A percentile compares a stretch with the other conserved stretches of the same genome.
Conservation (phyloP, 768 basidiomycete species). For the Pisolithus sp. region DNA sequence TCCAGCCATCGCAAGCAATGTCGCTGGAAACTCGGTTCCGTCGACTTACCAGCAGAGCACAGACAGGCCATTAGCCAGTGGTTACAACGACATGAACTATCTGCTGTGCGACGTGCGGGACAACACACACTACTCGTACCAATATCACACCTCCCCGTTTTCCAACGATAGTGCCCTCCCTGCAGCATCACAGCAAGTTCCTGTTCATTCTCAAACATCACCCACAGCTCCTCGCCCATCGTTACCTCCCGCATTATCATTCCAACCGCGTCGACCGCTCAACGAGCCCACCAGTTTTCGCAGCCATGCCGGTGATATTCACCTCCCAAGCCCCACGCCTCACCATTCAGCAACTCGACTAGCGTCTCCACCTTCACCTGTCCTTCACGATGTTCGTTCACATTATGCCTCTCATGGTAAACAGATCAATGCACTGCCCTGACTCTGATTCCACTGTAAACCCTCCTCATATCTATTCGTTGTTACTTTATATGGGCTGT, state of each 20-base stretch:
- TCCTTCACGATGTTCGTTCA: constrained; percentile 30
- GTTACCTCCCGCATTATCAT: constrained; percentile 42
- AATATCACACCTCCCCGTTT: constrained; percentile 47
- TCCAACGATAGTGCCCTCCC: constrained; percentile 36
- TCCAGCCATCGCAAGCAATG: constrained; percentile 33
- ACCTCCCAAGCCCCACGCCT: constrained; percentile 41
- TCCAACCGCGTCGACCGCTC: constrained; percentile 50
- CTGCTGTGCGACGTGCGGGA: constrained; percentile 42
- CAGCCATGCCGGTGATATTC: constrained; percentile 43
- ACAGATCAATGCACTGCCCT: constrained; percentile 42
- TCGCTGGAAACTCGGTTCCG: constrained; percentile 33
- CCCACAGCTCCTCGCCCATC: constrained; percentile 31
- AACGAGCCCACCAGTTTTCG: constrained; percentile 52
- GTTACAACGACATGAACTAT: constrained; percentile 44
- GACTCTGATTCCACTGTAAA: constrained; percentile 18
- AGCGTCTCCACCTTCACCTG: constrained; percentile 38
- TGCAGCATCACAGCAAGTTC: constrained; percentile 37
- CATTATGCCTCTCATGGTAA: constrained; percentile 39
- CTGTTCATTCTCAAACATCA: constrained; percentile 30
- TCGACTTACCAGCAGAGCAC: constrained; percentile 42
- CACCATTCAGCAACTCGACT: constrained; percentile 33
- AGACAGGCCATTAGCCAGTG: constrained; percentile 44
- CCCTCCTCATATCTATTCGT: constrained; percentile 12
- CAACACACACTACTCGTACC: constrained; percentile 43
- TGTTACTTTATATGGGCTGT: constrained; percentile 15